Base-by-base conservation (phyloP, 2,329 filamentous ascomycete species). In the Cryphonectria radicalis region DNA sequence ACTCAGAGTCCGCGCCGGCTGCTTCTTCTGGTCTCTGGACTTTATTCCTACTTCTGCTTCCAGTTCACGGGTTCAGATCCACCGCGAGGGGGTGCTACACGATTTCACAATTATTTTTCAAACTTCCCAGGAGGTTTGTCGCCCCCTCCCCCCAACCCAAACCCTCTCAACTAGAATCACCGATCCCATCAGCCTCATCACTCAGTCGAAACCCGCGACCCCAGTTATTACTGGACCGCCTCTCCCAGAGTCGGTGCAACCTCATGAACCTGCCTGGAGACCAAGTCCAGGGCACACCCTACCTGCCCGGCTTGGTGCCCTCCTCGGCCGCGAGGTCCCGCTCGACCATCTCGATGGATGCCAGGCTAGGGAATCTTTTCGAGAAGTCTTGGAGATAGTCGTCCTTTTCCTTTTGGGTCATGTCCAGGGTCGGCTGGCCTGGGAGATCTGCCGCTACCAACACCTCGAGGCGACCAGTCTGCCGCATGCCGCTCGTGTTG, bases 311-410 rank as follows among this genome's bases (percentile, higher is more conserved):
- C 68, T 69, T 72, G 37, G 68, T 75, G 42, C 75, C 77, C 14
- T 76, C 79, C 74, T 82, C 82, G 22, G 79, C 82, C 13, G 79
- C 81, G 70, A 87, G 78, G 68, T 88, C 92, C 72, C 90, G 89
- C 82, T 96, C 93, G n/a, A 94, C 92, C 90, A 95, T 93, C 83
- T 98, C 95, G 75, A 98, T 88, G 13, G 93, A 89, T 70, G 90
- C 91, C 71, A 98, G 83, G 78, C 92, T 97, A 0, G 95, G 95
- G 81, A 94, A 98, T 71, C 94, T 86, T 81, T 94, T 94, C 73
- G 91, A 91, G 79, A 98, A 98, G 78, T 93, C 81, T 72, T 82
- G 81, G 62, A 91, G 80, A 76, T 91, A 91, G 75, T 94, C 92
- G 63, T 90, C 89, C 78, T 85, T 88, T 76, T 91, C 86, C 74